Percentiles rank a stretch among this genome's conserved stretches.
phyloP scores from a whole-genome alignment of 768 basidiomycete species.

The Leccinum rimulosum region DNA sequence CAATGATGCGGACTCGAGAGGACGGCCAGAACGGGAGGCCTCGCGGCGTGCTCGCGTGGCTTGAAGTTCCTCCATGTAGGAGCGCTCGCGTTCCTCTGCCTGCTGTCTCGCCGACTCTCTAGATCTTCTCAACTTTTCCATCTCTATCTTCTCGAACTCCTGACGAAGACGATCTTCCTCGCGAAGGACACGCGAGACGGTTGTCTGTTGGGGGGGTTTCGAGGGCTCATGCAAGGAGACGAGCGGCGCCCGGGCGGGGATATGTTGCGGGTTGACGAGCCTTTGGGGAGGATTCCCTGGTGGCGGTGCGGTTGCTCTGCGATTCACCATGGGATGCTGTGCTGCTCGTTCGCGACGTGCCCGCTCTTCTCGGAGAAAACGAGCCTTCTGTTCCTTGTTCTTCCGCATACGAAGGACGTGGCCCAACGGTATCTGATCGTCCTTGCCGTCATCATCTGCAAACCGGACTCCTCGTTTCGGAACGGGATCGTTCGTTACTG shows the following conservation, averaged over 20 bases:
- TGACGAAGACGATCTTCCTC: slow-evolving; percentile 46
- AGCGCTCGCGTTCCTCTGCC: slow-evolving; percentile 51
- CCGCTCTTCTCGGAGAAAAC: slow-evolving; percentile 59
- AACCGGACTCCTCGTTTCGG: slow-evolving; percentile 59
- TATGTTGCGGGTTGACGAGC: slow-evolving; percentile 15
- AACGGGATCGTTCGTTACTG: slow-evolving; percentile 9
- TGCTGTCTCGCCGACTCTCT: slow-evolving; percentile 30
- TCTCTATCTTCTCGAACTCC: slow-evolving; percentile 44
- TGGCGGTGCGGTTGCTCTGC: slow-evolving; percentile 13
- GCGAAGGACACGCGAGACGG: slow-evolving; percentile 22
- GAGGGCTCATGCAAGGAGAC: slow-evolving; percentile 13
- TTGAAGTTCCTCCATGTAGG: slow-evolving; percentile 57
- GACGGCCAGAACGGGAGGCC: slow-evolving; percentile 46
- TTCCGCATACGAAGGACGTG: slow-evolving; percentile 71
- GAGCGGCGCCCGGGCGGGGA: slow-evolving; percentile 17
- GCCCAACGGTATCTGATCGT: slow-evolving; percentile 66
- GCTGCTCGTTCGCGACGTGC: slow-evolving; percentile 46
- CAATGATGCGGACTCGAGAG: slow-evolving; percentile 22
- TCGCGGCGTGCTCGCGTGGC: slow-evolving; percentile 64
- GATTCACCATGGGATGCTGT: slow-evolving; percentile 31
- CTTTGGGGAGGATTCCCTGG: slow-evolving; percentile 15
- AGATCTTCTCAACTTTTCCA: slow-evolving; percentile 51
- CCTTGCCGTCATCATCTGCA: slow-evolving; percentile 57
- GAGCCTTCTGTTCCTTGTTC: slow-evolving; percentile 70
- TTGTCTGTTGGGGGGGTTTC: slow-evolving; percentile 3